Base-by-base conservation (phyloP, 2,329 filamentous ascomycete genomes). In the Fusarium ambrosium region DNA sequence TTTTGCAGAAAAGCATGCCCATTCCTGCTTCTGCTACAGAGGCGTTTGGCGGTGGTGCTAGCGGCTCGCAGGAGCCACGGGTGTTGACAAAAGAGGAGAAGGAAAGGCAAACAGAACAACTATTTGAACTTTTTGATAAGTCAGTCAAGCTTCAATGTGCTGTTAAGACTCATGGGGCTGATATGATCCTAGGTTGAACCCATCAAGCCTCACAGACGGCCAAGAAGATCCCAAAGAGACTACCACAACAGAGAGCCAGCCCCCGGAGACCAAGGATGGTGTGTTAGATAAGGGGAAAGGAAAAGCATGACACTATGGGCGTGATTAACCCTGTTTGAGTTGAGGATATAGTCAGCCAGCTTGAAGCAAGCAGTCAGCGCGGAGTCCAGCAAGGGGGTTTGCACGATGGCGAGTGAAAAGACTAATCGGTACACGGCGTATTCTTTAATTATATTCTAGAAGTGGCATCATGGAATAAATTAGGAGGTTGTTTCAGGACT, bases 61-160 rank as follows among this genome's bases (percentile, higher is more conserved):
- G 79, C 74, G 77, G 82, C 16, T 72, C 76, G 3, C 79, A 77
- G 53, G 85, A 83, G 68, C 81, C 87, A 13, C 90, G 91, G 2
- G 90, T 93, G 59, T 98, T 98, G 96, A 97, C 93, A 0, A 87
- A 94, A 56, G 95, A 95, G 74, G 96, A 98, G 85, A 98, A 96
- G 82, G 94, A 98, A 82, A 88, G 94, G 68, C 97, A 99, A 80
- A 96, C 95, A 0, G 96, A 98, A 83, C 90, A 91, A 66, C 83
- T 98, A 1, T 98, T 97, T 84, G 95, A 98, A 14, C 85, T 98
- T 4, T 98, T 98, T 83, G 95, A 98, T 83, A 89, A 94, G 92
- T 93, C 85, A 72, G 85, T 74, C 10, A 20, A 29, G 16, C 34
- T 22, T 22, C 14, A 16, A 6, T 16, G 18, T 2, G 20, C 24